phyloP scores from a whole-genome alignment of 805 yeast species.

The Phaffomyces antillensis region DNA sequence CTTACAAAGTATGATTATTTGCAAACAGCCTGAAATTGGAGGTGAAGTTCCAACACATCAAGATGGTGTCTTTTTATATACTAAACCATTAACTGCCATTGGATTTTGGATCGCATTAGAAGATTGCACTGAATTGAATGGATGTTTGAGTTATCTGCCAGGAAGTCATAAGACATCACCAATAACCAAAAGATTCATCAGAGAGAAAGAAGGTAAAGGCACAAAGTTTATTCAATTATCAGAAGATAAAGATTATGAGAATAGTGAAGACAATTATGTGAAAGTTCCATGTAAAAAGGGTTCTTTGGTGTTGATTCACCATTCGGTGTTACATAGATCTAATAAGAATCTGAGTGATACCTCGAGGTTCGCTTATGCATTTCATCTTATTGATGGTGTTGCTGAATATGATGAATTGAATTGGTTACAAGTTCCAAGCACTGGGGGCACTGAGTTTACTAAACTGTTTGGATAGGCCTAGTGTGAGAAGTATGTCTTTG shows the following conservation, averaged over 20 bases:
- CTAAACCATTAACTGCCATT: constrained; percentile 62
- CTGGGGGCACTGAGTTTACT: constrained; percentile 57
- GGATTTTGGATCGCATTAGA: constrained; percentile 83
- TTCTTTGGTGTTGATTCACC: constrained; percentile 61
- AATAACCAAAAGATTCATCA: constrained; percentile 56
- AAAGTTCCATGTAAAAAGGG: constrained; percentile 64
- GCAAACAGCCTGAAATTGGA: constrained; percentile 70
- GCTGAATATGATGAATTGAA: constrained; percentile 54
- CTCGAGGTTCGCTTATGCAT: constrained; percentile 72
- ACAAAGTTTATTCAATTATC: constrained; percentile 43
- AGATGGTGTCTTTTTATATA: constrained; percentile 66
- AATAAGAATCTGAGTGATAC: constrained; percentile 46
- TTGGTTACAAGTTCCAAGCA: constrained; percentile 74
- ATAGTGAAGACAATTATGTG: constrained; percentile 33
- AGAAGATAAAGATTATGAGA: constrained; percentile 19
- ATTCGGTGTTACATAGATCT: constrained; percentile 65
- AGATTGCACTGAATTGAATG: constrained; percentile 59
- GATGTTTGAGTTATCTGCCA: constrained; percentile 62
- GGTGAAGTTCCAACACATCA: constrained; percentile 74
- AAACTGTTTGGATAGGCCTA: constrained; percentile 20
- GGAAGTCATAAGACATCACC: constrained; percentile 60
- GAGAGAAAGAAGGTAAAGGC: constrained; percentile 40
- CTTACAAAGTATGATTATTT: constrained; percentile 71
- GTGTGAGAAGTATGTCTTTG: no score
- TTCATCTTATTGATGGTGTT: constrained; percentile 69